Base-by-base conservation (phyloP, 192 early-diverging fungal genomes). In the Allomyces macrogynus region DNA sequence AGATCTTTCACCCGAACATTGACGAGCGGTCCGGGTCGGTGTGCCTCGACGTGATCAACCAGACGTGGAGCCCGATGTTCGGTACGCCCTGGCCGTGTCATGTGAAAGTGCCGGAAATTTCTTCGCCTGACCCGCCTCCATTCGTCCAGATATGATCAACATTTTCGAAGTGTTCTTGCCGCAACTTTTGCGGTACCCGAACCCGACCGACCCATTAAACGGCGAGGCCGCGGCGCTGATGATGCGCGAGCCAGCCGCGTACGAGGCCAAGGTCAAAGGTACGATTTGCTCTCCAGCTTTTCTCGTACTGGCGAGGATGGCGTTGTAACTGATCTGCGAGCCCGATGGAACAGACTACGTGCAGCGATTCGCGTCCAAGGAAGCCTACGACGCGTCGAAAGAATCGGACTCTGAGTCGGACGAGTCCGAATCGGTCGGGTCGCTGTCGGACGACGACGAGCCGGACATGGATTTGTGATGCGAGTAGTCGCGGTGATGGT, bases 41-140 rank as follows among this genome's bases (percentile, higher is more conserved):
- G 40, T 99, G 96, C 73, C 77, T 99, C 69, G 96, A 99, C 74
- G 96, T 99, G 24, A 99, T 99, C 75, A 99, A 99, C 75, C 96
- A 99, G 72, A 96, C 94, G 11, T 99, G 96, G 96, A 90, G 87
- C 66, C 96, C 96, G 61, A 97, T 99, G 94, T 99, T 96, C 80
- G 91, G 89, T 91, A 77, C 62, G n/a, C n/a, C n/a, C n/a, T n/a
- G n/a, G n/a, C n/a, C n/a, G n/a, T n/a, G n/a, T n/a, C n/a, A n/a
- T n/a, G n/a, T n/a, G n/a, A n/a, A n/a, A n/a, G n/a, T n/a, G n/a
- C n/a, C n/a, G n/a, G n/a, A n/a, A n/a, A n/a, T n/a, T n/a, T n/a
- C n/a, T n/a, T n/a, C n/a, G n/a, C n/a, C 62, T 62, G 26, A 42
- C 32, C 10, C 60, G 23, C 26, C 24, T 62, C 24, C 11, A 24